phyloP scores from a whole-genome alignment of 768 basidiomycete species.

The Podaxis sp. region DNA sequence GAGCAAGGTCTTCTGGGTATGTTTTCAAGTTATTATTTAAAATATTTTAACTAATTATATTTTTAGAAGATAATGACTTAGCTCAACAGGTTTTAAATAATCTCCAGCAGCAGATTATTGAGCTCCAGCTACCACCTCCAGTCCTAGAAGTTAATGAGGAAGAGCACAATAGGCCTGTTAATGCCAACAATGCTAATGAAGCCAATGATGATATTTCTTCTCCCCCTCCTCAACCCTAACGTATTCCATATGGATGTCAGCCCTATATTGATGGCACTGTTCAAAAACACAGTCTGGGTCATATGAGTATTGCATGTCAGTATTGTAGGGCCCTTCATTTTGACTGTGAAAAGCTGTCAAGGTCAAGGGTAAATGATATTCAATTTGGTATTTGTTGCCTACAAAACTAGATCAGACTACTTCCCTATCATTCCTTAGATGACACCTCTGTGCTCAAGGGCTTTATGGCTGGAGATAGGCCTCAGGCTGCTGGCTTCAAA shows the following conservation, averaged over 20 bases:
- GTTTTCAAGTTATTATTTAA: too few relatives aligned
- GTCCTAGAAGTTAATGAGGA: not conserved
- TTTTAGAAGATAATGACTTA: not conserved
- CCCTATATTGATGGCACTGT: not conserved
- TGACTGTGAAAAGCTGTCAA: not conserved
- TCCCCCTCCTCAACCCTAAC: not conserved
- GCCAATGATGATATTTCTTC: not conserved
- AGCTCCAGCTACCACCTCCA: not conserved
- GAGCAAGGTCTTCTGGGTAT: not conserved
- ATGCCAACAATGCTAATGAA: not conserved
- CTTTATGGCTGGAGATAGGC: not conserved
- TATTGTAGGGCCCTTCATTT: not conserved
- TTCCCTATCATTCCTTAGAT: not conserved
- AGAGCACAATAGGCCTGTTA: not conserved
- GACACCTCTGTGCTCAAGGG: not conserved
- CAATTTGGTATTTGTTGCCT: not conserved
- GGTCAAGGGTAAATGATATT: not conserved
- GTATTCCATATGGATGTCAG: not conserved
- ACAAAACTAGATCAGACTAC: not conserved
- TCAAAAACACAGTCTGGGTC: not conserved
- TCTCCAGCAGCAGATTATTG: not conserved
- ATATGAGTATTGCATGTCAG: not conserved
- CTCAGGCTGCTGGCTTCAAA: not conserved
- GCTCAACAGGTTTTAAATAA: not conserved
- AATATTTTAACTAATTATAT: too few relatives aligned